Evolutionary conservation across 2,329 filamentous ascomycete genomes (phyloP).

Genomic region (Curvularia sp.): DNA sequence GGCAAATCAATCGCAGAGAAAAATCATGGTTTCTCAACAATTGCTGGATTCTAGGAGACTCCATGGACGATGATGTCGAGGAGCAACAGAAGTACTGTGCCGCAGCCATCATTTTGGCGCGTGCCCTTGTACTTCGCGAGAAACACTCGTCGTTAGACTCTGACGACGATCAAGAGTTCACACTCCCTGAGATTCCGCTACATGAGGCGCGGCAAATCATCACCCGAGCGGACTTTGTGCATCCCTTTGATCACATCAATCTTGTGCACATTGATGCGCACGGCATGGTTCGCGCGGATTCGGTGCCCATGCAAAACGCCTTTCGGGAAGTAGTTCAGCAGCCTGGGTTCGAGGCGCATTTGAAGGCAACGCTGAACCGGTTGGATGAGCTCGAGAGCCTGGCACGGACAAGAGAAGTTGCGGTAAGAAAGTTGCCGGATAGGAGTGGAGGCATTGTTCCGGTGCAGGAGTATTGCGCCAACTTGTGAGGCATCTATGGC

Average conservation of each 20-base stretch:
- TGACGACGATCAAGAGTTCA: slow-evolving; percentile 69
- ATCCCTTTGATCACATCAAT: slow-evolving; percentile 88
- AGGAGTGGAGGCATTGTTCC: slow-evolving; percentile 43
- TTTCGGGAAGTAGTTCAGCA: slow-evolving; percentile 80
- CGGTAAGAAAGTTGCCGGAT: slow-evolving; percentile 74
- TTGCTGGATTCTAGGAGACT: slow-evolving; percentile 76
- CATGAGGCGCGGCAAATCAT: slow-evolving; percentile 71
- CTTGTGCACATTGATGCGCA: slow-evolving; percentile 90
- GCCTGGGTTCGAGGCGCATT: slow-evolving; percentile 79
- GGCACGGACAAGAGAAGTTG: slow-evolving; percentile 86
- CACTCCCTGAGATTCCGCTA: slow-evolving; percentile 72
- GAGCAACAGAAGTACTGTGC: slow-evolving; percentile 95
- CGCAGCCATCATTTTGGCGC: slow-evolving; percentile 91
- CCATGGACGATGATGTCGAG: slow-evolving; percentile 96
- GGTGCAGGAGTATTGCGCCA: slow-evolving; percentile 40
- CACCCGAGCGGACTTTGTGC: slow-evolving; percentile 92
- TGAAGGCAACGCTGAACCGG: slow-evolving; percentile 81
- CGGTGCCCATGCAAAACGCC: slow-evolving; percentile 93
- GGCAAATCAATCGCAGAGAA: slow-evolving; percentile 72
- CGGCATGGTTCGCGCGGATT: slow-evolving; percentile 88
- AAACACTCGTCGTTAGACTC: slow-evolving; percentile 63
- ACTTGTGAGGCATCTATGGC: slow-evolving; percentile 17
- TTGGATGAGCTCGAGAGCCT: slow-evolving; percentile 92
- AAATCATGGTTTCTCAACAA: slow-evolving; percentile 81
- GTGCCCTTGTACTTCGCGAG: slow-evolving; percentile 84